Evolutionary conservation across 83 land plant genomes (phyloP).

Genomic region (Picea abies): DNA sequence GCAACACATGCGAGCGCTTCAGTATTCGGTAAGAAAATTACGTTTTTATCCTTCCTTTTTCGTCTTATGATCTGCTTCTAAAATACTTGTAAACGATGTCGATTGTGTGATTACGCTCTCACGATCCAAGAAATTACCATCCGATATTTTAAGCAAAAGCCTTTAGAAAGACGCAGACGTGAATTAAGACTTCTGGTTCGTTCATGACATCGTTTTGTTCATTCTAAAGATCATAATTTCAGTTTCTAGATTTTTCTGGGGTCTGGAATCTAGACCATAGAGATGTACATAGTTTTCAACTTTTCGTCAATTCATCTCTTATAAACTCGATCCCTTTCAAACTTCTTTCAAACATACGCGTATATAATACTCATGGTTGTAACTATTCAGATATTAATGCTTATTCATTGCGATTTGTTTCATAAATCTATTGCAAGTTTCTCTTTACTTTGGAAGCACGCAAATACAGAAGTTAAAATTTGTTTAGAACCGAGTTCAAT

Average conservation of each 20-base stretch:
- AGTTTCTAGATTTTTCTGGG: background rate
- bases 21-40: conserved; percentile 2
- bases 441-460: no score
- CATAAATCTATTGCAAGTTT: background rate
- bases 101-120: no score
- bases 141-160: no score
- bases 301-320: background rate
- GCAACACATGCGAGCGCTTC: conserved; percentile 2
- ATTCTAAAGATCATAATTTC: background rate
- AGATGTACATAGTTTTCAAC: background rate
- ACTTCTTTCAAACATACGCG: background rate
- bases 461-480: background rate
- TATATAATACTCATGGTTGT: background rate
- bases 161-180: background rate
- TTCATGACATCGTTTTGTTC: background rate
- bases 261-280: background rate
- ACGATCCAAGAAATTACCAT: no score
- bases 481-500: background rate
- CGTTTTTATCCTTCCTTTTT: background rate
- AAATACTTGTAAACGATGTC: no score
- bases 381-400: background rate
- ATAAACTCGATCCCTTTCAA: background rate
- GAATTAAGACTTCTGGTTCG: background rate
- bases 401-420: background rate
- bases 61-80: no score